A percentile compares a stretch with the other conserved stretches of the same genome.
Conservation (phyloP, 1,284 basidiomycete species). For the Puccinia horiana region DNA sequence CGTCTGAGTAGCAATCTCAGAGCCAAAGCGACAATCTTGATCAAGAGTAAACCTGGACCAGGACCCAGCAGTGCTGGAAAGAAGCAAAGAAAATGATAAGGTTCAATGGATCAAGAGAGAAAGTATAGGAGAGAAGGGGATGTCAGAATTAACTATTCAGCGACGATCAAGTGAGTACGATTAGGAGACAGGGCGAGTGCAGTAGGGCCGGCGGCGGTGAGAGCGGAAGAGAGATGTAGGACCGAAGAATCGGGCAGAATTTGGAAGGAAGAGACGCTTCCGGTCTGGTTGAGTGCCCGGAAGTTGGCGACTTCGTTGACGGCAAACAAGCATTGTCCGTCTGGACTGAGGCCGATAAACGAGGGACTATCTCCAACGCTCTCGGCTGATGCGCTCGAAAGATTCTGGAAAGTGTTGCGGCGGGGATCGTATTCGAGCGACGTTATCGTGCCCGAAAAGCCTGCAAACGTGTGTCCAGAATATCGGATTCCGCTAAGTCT, state of each 20-base stretch:
- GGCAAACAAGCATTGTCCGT: background rate
- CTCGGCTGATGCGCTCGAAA: background rate
- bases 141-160: slow-evolving; percentile 22
- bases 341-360: slow-evolving; percentile 6
- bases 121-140: background rate
- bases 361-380: background rate
- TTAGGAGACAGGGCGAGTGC: slow-evolving; percentile 16
- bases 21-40: background rate
- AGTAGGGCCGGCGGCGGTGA: background rate
- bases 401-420: background rate
- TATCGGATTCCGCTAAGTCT: background rate
- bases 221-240: background rate
- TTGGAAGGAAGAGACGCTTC: slow-evolving; percentile 29
- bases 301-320: background rate
- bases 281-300: background rate
- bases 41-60: slow-evolving; percentile 10
- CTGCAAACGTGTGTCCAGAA: background rate
- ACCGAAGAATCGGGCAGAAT: background rate
- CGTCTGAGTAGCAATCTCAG: background rate
- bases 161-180: slow-evolving; percentile 7
- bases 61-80: slow-evolving; percentile 8
- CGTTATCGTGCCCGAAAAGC: background rate
- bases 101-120: background rate
- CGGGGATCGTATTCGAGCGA: slow-evolving; percentile 8
- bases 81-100: background rate